Conservation (phyloP, 129 eudicot species). For the Chrysanthemum makinoi region DNA sequence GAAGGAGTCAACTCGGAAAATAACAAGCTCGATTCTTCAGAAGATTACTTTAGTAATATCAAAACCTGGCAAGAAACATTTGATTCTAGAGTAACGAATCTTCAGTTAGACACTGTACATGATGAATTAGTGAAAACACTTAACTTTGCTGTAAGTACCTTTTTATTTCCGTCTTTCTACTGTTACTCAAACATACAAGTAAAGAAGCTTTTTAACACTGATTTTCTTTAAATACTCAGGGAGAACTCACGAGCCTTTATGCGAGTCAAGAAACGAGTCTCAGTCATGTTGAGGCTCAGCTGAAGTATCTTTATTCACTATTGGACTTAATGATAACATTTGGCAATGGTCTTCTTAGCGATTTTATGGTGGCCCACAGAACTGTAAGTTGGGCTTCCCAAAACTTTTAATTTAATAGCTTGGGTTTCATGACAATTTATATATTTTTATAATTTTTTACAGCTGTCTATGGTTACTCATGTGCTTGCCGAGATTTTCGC, state of each 20-base stretch:
- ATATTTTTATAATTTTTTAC: slow-evolving; percentile 8
- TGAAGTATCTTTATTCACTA: slow-evolving; percentile 49
- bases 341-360: slow-evolving; percentile 65
- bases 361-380: slow-evolving; percentile 63
- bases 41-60: slow-evolving; percentile 48
- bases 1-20: slow-evolving; percentile 35
- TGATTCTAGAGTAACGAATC: slow-evolving; percentile 39
- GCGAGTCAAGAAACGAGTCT: slow-evolving; percentile 25
- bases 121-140: slow-evolving; percentile 46
- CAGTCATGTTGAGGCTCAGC: slow-evolving; percentile 34
- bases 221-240: slow-evolving; percentile 39
- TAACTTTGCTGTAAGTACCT: slow-evolving; percentile 58
- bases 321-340: slow-evolving; percentile 53
- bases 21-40: slow-evolving; percentile 32
- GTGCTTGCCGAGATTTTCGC: slow-evolving; percentile 66
- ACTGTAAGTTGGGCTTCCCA: slow-evolving; percentile 47
- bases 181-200: neutral
- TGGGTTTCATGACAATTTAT: neutral
- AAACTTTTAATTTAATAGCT: neutral
- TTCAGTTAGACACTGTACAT: slow-evolving; percentile 51
- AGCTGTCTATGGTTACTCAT: slow-evolving; percentile 68
- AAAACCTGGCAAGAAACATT: slow-evolving; percentile 45
- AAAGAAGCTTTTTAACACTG: neutral
- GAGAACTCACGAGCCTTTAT: slow-evolving; percentile 41
- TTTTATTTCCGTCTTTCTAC: neutral